Conservation (phyloP, 78 protist species). For the Emiliania huxleyi region DNA sequence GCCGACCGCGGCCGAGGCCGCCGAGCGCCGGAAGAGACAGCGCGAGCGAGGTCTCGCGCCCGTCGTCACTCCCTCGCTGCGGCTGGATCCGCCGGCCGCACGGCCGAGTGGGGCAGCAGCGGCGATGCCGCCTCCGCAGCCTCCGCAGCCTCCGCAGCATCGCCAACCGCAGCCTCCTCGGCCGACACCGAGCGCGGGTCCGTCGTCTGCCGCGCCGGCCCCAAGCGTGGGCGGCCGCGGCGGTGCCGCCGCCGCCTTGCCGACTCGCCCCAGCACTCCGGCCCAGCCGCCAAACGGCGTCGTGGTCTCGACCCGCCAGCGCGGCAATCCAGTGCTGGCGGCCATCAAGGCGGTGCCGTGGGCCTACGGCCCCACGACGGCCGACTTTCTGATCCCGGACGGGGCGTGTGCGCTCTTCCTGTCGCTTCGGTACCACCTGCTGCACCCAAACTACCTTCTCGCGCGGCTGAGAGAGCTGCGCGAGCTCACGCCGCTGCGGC, state of each 20-base stretch:
- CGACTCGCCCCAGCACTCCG: background rate
- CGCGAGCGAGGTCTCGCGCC: no score
- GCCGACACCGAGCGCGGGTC: no score
- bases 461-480: constrained; percentile 6
- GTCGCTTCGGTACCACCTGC: constrained; percentile 22
- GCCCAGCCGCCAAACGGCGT: background rate
- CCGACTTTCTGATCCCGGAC: constrained; percentile 9
- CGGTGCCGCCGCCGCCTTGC: background rate
- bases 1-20: no score
- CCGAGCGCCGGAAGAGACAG: no score
- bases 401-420: constrained; percentile 4
- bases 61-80: no score
- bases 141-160: no score
- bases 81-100: no score
- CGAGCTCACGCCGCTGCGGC: background rate
- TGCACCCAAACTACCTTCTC: constrained; percentile 30
- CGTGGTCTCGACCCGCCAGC: background rate
- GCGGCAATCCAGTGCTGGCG: constrained; percentile 3
- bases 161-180: no score
- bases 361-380: background rate
- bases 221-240: background rate
- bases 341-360: background rate
- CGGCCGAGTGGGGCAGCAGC: no score
- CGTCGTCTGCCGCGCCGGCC: background rate
- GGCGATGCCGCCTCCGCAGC: no score